Evolutionary conservation across 1,284 basidiomycete genomes (phyloP), one percentile per base, ranked within the genome.

Genomic region (Malassezia restricta): DNA sequence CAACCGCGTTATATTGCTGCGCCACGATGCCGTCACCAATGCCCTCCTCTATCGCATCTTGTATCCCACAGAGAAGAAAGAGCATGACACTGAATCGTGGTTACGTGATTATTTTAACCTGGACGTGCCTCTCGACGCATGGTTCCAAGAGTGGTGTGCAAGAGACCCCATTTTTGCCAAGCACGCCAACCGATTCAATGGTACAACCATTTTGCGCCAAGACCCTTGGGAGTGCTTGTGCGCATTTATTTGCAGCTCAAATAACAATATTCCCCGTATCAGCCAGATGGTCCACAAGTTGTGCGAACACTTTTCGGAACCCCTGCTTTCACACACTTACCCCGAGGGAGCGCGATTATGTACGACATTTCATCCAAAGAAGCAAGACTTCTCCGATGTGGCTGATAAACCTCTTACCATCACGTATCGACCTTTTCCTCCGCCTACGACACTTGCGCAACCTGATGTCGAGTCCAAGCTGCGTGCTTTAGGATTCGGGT

Each of bases 191-290:
- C 63, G 84, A 17, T 82, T 84, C 44, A 66, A 66, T 3, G 79
- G 79, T 0, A 75, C 80, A 1, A 63, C 83, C 40, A 85, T 96
- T 59, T 75, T 96, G 35, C 78, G 87, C 59, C 92, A 98, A 73
- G 90, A 95, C 69, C 87, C 89, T 49, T 98, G 89, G 84, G 94
- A 71, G 39, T 70, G 67, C 43, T 52, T 71, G 17, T 68, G 63
- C 42, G 64, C 65, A 8, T 98, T 98, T 76, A 95, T 99, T 61
- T 98, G 92, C 68, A 95, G 90, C 14, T 88, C 90, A 1, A 98
- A 96, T 69, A 98, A 98, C 73, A 92, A 98, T 65, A 98, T 73
- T 27, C 67, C 71, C 2, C 51, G 71, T 8, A 73, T 73, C 20
- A 65, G 67, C 8, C 66, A 68, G 50, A 73, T 73, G 70, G 70